A percentile compares a stretch with the other conserved stretches of the same genome.
Conservation (phyloP, 352 stramenopile species). For the Plasmopara muralis region DNA sequence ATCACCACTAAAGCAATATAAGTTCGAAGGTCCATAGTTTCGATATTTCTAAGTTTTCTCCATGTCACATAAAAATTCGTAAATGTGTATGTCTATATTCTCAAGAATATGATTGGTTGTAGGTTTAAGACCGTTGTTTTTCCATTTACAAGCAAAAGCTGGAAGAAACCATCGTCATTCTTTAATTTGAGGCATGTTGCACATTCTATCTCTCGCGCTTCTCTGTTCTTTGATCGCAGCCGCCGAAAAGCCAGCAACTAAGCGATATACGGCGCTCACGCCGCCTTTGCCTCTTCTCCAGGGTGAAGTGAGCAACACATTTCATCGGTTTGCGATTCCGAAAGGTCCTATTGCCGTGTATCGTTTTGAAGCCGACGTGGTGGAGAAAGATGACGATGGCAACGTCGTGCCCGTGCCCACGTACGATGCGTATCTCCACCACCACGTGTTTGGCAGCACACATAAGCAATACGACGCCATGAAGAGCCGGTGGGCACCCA, state of each 20-base stretch:
- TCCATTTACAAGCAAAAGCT: too few relatives aligned
- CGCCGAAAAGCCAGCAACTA: conserved; percentile 28
- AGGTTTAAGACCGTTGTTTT: too few relatives aligned
- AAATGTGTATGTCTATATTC: too few relatives aligned
- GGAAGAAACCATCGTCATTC: conserved; percentile 4
- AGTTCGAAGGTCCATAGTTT: too few relatives aligned
- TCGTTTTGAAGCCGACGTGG: conserved; percentile 69
- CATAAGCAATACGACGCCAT: conserved; percentile 55
- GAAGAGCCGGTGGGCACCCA: conserved; percentile 46
- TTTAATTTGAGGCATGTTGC: conserved; percentile 14
- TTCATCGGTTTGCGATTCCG: conserved; percentile 63
- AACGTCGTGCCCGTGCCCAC: conserved; percentile 45
- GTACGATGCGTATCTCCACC: conserved; percentile 77
- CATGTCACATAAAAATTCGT: too few relatives aligned
- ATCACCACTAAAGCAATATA: too few relatives aligned
- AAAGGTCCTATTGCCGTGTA: conserved; percentile 78
- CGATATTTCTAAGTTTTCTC: too few relatives aligned
- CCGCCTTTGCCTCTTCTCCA: conserved; percentile 47
- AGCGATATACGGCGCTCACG: conserved; percentile 64
- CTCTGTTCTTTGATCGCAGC: conserved; percentile 4
- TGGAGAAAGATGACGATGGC: conserved; percentile 44
- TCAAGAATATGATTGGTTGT: too few relatives aligned
- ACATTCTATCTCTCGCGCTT: conserved; percentile 3
- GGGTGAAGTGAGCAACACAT: conserved; percentile 73
- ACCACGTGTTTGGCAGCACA: conserved; percentile 73